Evolutionary conservation across 768 basidiomycete species (phyloP).

Genomic region (Suillus subluteus): DNA sequence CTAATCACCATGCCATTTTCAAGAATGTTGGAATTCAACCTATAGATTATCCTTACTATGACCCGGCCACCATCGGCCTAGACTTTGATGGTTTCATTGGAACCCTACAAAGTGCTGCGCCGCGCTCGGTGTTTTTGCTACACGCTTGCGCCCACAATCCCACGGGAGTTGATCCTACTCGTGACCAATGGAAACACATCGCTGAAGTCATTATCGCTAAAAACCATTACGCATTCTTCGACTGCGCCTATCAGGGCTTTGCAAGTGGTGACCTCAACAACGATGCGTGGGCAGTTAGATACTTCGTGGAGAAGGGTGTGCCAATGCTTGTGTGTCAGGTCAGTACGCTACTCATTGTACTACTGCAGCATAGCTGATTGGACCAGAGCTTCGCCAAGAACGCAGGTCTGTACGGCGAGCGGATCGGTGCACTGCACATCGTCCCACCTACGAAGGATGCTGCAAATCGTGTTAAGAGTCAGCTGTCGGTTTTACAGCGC

Average conservation of each 20-base stretch:
- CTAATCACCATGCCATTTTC: constrained; percentile 90
- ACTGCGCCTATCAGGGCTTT: constrained; percentile 97
- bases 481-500: constrained; percentile 88
- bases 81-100: constrained; percentile 73
- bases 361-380: constrained; percentile 5
- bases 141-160: constrained; percentile 98
- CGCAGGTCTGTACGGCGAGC: constrained; percentile 93
- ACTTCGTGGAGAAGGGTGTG: constrained; percentile 78
- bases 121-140: constrained; percentile 83
- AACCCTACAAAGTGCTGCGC: constrained; percentile 63
- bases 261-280: constrained; percentile 92
- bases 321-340: constrained; percentile 90
- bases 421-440: constrained; percentile 64
- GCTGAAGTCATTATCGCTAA: constrained; percentile 72
- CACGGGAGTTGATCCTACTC: constrained; percentile 92
- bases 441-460: constrained; percentile 67
- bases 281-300: constrained; percentile 92
- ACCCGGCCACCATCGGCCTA: constrained; percentile 86
- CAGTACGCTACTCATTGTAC: constrained; percentile 45
- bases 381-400: constrained; percentile 98
- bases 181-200: constrained; percentile 82
- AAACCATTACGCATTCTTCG: constrained; percentile 89
- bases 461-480: constrained; percentile 74
- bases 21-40: constrained; percentile 89
- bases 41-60: constrained; percentile 91